These are phyloP conservation scores for Pyrenochaeta sp. DNA, from an alignment of 2,329 filamentous ascomycete genomes.

Conservation along the genomic window DNA sequence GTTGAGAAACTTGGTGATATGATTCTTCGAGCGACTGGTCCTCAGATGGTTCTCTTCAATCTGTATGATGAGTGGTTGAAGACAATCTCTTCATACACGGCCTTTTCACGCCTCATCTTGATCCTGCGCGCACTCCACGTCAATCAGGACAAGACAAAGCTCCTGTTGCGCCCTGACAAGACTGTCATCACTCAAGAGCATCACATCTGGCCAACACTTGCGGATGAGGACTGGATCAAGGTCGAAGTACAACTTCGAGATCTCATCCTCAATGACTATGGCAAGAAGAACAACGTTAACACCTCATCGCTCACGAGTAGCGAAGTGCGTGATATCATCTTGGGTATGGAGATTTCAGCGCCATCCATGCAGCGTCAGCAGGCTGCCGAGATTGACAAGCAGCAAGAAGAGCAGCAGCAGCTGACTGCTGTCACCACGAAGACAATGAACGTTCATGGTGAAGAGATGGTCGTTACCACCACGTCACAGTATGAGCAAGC, in stretches of 20 bases:
- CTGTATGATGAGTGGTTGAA: slow-evolving; percentile 99
- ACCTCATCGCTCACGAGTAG: slow-evolving; percentile 95
- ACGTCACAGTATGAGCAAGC: slow-evolving; percentile 98
- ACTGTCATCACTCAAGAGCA: slow-evolving; percentile 98
- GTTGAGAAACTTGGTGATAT: slow-evolving; percentile 99
- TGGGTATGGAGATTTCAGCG: slow-evolving; percentile 99
- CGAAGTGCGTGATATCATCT: slow-evolving; percentile 96
- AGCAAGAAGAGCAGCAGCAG: slow-evolving; percentile 95
- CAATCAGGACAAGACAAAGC: slow-evolving; percentile 98
- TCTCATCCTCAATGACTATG: slow-evolving; percentile 96
- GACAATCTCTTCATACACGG: slow-evolving; percentile 97
- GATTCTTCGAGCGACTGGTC: slow-evolving; percentile 96
- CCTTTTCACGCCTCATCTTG: slow-evolving; percentile 92
- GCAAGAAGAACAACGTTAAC: slow-evolving; percentile 99
- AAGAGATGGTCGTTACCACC: slow-evolving; percentile 98
- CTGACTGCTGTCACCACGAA: slow-evolving; percentile 97
- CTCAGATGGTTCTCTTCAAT: slow-evolving; percentile 99
- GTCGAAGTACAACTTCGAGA: slow-evolving; percentile 97
- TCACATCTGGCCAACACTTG: slow-evolving; percentile 95
- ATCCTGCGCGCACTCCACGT: slow-evolving; percentile 96
- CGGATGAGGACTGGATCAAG: slow-evolving; percentile 99
- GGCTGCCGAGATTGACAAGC: slow-evolving; percentile 98
- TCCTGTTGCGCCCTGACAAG: slow-evolving; percentile 94
- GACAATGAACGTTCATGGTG: slow-evolving; percentile 95
- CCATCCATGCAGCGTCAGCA: slow-evolving; percentile 98